Evolutionary conservation across 192 early-diverging fungal species (phyloP), one percentile per base, ranked within the genome.

Genomic region (Podila horticola): DNA sequence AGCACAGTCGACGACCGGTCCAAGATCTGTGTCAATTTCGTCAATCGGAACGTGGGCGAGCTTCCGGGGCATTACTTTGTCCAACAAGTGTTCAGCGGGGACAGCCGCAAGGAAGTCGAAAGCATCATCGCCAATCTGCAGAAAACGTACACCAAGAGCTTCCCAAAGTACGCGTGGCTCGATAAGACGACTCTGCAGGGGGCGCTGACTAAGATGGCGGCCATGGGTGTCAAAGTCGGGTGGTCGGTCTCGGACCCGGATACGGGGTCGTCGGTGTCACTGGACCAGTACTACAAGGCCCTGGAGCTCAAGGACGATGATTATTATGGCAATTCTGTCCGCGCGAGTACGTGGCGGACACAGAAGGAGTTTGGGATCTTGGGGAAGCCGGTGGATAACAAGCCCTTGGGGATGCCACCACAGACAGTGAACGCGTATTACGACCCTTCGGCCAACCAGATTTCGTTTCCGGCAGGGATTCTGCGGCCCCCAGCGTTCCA

Each of bases 401-500:
- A 63, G 12, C 57, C 65, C 24, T 89, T 86, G 87, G 63, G 71
- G 15, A 89, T 88, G 88, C 62, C 72, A 50, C 72, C 87, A 19
- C 83, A 87, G 33, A 85, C 89, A 1, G 90, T 88, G 30, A 88
- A 89, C 59, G 88, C 87, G 2, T 89, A 85, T 59, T 89, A 89
- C 49, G 72, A 77, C 51, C 82, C 83, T 2, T 69, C 83, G 2
- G 61, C 71, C 24, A 89, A 89, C 62, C 84, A 87, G 64, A 84
- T 88, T 38, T 83, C 79, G 3, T 83, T 88, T 34, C 87, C 86
- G 17, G 87, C 87, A 49, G 87, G 87, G 52, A 75, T 94, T 51
- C 64, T 94, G 10, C 91, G 91, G 66, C 72, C 83, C 0, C 92
- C 92, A 12, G 84, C 92, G 22, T 93, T 89, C 65, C 84, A 86